Base-by-base conservation (phyloP, 2,329 filamentous ascomycete species). In the Hymenoscyphus fraxineus region DNA sequence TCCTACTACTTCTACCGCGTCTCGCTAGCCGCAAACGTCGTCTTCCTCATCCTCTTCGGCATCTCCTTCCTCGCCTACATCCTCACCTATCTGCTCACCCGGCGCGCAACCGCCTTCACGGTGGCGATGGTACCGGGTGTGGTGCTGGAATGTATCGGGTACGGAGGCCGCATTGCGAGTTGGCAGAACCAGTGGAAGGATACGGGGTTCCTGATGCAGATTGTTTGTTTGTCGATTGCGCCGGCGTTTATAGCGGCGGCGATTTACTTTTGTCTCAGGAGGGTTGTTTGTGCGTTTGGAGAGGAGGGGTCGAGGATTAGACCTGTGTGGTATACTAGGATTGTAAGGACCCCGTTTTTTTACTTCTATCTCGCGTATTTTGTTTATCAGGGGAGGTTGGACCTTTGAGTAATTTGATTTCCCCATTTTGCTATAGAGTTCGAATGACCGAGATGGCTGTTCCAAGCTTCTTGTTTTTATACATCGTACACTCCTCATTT, bases 171-270 rank as follows among this genome's bases (percentile, higher is more conserved):
- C 10, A 76, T 89, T 39, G 76, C 82, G 70, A 81, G 85, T 71
- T 81, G 81, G 71, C 59, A 80, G 44, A 82, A 89, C 70, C 81
- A 80, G 3, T 88, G 80, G 78, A 68, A 70, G n/a, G 73, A 79
- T 66, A 73, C 76, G 51, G 76, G 77, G 22, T 84, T 84, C 73
- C 70, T 83, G 63, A 82, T 86, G 44, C 85, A 88, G 73, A 82
- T 87, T 44, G 81, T 84, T 71, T 85, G 82, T 68, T 78, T 91
- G 64, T 89, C 87, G 3, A 82, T 89, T 65, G 87, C 80, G 0
- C 87, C 88, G 0, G 86, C 86, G 1, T 89, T 89, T 72, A 79
- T 89, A 73, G 82, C 85, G 9, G 87, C 85, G 0, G 84, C 81
- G 1, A 81, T 90, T 51, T 90, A 90, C 71, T 77, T 90, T 60